Percentiles rank a stretch among this genome's conserved stretches.
phyloP scores from a whole-genome alignment of 495 filamentous ascomycete genomes.

The Penicillium desertorum region DNA sequence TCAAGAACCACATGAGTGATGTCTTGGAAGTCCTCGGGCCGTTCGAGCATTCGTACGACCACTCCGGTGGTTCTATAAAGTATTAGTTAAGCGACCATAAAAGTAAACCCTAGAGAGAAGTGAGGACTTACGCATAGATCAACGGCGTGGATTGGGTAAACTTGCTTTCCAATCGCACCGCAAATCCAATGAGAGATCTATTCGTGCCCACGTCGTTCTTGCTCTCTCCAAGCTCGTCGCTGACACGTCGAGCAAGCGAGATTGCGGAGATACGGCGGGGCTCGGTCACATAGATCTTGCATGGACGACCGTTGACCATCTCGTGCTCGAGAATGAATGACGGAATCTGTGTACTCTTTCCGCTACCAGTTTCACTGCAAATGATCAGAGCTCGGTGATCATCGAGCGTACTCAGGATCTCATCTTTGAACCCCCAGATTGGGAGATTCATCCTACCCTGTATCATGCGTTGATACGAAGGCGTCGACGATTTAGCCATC shows the following conservation, averaged over 20 bases:
- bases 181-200: slow-evolving; percentile 86
- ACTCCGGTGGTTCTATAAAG: slow-evolving; percentile 65
- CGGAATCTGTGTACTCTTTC: slow-evolving; percentile 96
- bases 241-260: slow-evolving; percentile 85
- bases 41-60: slow-evolving; percentile 94
- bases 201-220: slow-evolving; percentile 77
- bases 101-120: background rate
- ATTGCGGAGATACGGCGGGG: slow-evolving; percentile 96
- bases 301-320: slow-evolving; percentile 71
- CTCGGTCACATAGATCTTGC: slow-evolving; percentile 94
- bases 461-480: slow-evolving; percentile 52
- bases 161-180: slow-evolving; percentile 87
- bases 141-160: slow-evolving; percentile 75
- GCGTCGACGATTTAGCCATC: slow-evolving; percentile 62
- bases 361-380: slow-evolving; percentile 93
- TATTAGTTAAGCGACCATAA: slow-evolving; percentile 8
- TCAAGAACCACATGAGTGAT: slow-evolving; percentile 92
- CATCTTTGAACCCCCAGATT: slow-evolving; percentile 80
- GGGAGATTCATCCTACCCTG: slow-evolving; percentile 68
- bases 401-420: slow-evolving; percentile 71
- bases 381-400: slow-evolving; percentile 80
- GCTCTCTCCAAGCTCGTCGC: slow-evolving; percentile 87
- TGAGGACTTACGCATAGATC: slow-evolving; percentile 66
- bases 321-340: slow-evolving; percentile 89
- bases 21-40: slow-evolving; percentile 76